These are phyloP conservation scores for Lasiodiplodia hormozganensis DNA, from an alignment of 2,329 filamentous ascomycete species.

Conservation along the genomic window DNA sequence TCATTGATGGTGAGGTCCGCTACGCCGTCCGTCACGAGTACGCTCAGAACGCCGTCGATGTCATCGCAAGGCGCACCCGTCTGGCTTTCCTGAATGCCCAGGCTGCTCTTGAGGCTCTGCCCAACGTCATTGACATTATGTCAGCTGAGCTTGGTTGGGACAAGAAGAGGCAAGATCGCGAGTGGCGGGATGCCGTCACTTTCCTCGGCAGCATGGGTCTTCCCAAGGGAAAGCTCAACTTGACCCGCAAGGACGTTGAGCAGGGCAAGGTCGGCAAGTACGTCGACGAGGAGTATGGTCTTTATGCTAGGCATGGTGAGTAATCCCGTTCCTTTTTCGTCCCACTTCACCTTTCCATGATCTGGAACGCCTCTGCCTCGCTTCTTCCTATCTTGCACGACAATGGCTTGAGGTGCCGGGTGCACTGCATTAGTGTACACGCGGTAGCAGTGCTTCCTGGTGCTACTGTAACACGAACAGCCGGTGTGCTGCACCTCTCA, in stretches of 20 bases:
- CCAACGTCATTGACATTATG: constrained; percentile 89
- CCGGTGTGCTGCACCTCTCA: constrained; percentile 1
- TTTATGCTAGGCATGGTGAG: constrained; percentile 59
- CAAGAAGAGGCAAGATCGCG: constrained; percentile 71
- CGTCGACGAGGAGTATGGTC: constrained; percentile 55
- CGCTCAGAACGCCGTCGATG: constrained; percentile 87
- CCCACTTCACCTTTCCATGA: neutral
- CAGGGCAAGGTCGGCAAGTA: constrained; percentile 54
- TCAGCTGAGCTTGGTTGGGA: constrained; percentile 82
- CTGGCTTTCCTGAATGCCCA: constrained; percentile 92
- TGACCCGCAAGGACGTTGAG: constrained; percentile 66
- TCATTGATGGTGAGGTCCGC: constrained; percentile 88
- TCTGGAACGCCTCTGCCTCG: constrained; percentile 4
- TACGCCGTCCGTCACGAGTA: constrained; percentile 91
- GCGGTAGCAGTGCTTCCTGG: constrained; percentile 16
- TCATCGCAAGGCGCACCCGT: constrained; percentile 82
- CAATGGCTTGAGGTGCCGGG: neutral
- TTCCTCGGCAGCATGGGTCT: constrained; percentile 70
- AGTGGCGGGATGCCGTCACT: constrained; percentile 76
- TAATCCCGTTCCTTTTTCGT: constrained; percentile 25
- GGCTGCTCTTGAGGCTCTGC: constrained; percentile 84
- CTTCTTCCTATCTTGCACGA: constrained; percentile 4
- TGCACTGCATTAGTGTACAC: constrained; percentile 25
- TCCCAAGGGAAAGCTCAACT: constrained; percentile 60
- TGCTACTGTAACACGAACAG: constrained; percentile 18